Conservation (phyloP, 805 yeast species). For the Saturnispora ahearnii region DNA sequence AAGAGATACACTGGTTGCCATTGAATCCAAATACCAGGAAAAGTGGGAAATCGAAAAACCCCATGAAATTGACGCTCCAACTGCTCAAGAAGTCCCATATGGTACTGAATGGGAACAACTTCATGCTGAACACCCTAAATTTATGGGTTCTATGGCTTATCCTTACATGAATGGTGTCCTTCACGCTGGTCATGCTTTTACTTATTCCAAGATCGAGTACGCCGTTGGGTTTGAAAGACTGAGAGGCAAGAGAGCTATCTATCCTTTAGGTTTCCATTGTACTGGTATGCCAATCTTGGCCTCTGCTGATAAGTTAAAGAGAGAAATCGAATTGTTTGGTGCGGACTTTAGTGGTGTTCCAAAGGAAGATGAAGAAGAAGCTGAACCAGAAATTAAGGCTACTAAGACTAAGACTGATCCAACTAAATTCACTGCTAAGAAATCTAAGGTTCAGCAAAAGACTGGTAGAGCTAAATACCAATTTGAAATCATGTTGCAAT, state of each 20-base stretch:
- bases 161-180: constrained; percentile 98
- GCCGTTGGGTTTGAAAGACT: constrained; percentile 90
- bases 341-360: constrained; percentile 64
- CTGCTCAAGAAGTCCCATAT: constrained; percentile 51
- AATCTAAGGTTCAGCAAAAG: constrained; percentile 89
- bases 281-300: constrained; percentile 98
- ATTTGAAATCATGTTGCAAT: constrained; percentile 91
- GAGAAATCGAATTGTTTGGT: constrained; percentile 91
- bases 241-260: constrained; percentile 85
- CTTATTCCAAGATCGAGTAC: constrained; percentile 88
- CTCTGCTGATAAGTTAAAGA: constrained; percentile 86
- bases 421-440: constrained; percentile 86
- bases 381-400: constrained; percentile 18
- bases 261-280: constrained; percentile 98
- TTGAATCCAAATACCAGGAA: constrained; percentile 82
- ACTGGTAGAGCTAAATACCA: constrained; percentile 92
- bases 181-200: constrained; percentile 96
- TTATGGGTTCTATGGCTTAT: constrained; percentile 90
- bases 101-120: constrained; percentile 56
- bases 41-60: constrained; percentile 80
- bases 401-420: constrained; percentile 44
- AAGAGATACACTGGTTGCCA: constrained; percentile 85
- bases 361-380: constrained; percentile 40
- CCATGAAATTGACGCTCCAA: constrained; percentile 86
- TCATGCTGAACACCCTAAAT: constrained; percentile 74